Base-by-base conservation (phyloP, 2,329 filamentous ascomycete species). In the Keithomyces neogunnii region DNA sequence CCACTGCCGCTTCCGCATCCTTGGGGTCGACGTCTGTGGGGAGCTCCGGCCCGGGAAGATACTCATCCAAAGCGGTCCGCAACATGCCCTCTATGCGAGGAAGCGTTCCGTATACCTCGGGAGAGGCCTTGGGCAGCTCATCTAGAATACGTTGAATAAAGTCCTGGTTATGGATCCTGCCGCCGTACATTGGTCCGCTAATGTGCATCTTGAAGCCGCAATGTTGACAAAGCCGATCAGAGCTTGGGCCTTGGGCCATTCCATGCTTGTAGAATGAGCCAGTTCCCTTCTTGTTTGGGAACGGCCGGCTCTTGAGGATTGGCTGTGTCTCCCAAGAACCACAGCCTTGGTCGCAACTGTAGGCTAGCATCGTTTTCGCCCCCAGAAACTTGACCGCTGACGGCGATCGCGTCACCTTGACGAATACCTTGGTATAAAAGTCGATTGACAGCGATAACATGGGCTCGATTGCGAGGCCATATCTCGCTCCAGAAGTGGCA, bases 371-470 rank as follows among this genome's bases (percentile, higher is more conserved):
- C 0, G 88, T 93, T 67, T 92, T 96, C 36, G 89, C 86, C 2
- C 89, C 88, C 26, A 90, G 76, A 56, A 95, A 91, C 66, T 97
- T 99, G 63, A 96, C 91, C 50, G 89, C 85, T 3, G 85, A 85
- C 0, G 90, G 88, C 3, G 88, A 89, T 58, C 83, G 88, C 54
- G 81, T 78, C 36, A 99, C 79, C 26, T 86, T 82, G 45, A 99
- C 85, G 64, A 97, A 99, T 2, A 96, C 77, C 45, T 95, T 83
- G 26, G 86, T 84, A 65, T 99, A 99, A 67, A 95, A 99, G 68
- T 99, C 93, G 55, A 97, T 96, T 3, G 89, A 96, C 1, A 99
- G 78, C 5, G 89, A 96, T 9, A 99, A 78, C 3, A 96, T 77
- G 0, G 93, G 93, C 67, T 97, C 91, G 53, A 97, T 89, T 0